Conservation (phyloP, 1,139 yeast species). For the Groenewaldozyma auringiensis region DNA sequence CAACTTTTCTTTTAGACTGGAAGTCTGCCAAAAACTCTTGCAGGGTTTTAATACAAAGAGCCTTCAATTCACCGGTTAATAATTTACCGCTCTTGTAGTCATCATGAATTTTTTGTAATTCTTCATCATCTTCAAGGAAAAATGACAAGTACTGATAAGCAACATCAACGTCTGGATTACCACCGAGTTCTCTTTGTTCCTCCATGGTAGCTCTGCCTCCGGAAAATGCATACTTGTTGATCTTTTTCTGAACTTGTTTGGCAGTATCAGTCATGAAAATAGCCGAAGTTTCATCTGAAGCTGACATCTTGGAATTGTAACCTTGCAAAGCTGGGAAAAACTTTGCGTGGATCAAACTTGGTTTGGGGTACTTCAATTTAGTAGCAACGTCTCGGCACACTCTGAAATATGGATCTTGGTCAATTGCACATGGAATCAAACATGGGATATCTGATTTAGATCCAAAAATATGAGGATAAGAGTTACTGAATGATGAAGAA, state of each 20-base stretch:
- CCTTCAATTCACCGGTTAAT: slow-evolving; percentile 90
- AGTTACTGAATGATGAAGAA: slow-evolving; percentile 90
- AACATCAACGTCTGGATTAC: slow-evolving; percentile 92
- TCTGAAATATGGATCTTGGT: slow-evolving; percentile 97
- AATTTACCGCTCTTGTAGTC: slow-evolving; percentile 75
- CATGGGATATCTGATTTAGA: slow-evolving; percentile 77
- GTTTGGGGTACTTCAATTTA: slow-evolving; percentile 83
- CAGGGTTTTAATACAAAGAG: slow-evolving; percentile 70
- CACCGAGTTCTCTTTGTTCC: slow-evolving; percentile 85
- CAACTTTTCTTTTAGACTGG: slow-evolving; percentile 66
- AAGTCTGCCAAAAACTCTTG: slow-evolving; percentile 72
- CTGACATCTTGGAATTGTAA: slow-evolving; percentile 94
- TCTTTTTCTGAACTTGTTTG: slow-evolving; percentile 85
- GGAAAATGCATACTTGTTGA: slow-evolving; percentile 92
- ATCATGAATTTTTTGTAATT: slow-evolving; percentile 53
- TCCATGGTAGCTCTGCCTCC: slow-evolving; percentile 88
- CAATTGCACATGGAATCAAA: slow-evolving; percentile 98
- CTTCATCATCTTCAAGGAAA: slow-evolving; percentile 81
- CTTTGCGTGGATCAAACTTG: slow-evolving; percentile 85
- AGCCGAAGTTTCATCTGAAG: slow-evolving; percentile 75
- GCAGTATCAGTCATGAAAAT: slow-evolving; percentile 94
- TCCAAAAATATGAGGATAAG: slow-evolving; percentile 90
- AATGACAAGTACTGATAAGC: slow-evolving; percentile 89
- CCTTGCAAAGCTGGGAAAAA: slow-evolving; percentile 99
- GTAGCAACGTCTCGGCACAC: slow-evolving; percentile 97